Evolutionary conservation across 2,329 filamentous ascomycete genomes (phyloP).

Genomic region (Verticillium nonalfalfae): DNA sequence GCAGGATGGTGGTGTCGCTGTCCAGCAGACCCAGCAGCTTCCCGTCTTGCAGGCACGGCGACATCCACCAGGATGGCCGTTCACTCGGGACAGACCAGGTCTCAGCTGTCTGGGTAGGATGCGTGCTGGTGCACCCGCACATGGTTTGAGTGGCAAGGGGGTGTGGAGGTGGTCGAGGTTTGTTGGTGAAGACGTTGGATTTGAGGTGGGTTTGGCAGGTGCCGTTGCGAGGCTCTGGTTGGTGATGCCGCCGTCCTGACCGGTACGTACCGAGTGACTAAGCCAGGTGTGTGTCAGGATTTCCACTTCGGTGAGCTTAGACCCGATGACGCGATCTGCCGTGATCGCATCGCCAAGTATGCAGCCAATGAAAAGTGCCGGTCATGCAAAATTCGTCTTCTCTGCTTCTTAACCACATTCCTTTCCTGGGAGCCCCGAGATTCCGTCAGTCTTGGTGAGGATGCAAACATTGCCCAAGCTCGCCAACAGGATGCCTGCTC

Average conservation of each 20-base stretch:
- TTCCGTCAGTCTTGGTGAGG: conserved; percentile 1
- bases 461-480: neutral
- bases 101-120: neutral
- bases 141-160: neutral
- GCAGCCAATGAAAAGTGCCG: conserved; percentile 1
- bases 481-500: neutral
- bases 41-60: neutral
- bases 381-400: conserved; percentile 1
- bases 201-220: neutral
- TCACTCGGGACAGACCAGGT: neutral
- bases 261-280: neutral
- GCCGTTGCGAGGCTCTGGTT: neutral
- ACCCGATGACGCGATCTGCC: conserved; percentile 6
- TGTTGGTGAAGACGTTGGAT: neutral
- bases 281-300: conserved; percentile 1
- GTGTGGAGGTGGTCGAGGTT: neutral
- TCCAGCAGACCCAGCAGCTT: neutral
- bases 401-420: neutral
- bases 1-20: neutral
- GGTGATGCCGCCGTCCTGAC: neutral
- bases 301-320: conserved; percentile 4
- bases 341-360: conserved; percentile 2
- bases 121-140: neutral
- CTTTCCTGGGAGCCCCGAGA: conserved; percentile 1
- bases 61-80: neutral